A percentile compares a stretch with the other conserved stretches of the same genome.
These are phyloP conservation scores for Globisporangium parvum DNA, from an alignment of 352 stramenopile genomes.

Conservation along the genomic window DNA sequence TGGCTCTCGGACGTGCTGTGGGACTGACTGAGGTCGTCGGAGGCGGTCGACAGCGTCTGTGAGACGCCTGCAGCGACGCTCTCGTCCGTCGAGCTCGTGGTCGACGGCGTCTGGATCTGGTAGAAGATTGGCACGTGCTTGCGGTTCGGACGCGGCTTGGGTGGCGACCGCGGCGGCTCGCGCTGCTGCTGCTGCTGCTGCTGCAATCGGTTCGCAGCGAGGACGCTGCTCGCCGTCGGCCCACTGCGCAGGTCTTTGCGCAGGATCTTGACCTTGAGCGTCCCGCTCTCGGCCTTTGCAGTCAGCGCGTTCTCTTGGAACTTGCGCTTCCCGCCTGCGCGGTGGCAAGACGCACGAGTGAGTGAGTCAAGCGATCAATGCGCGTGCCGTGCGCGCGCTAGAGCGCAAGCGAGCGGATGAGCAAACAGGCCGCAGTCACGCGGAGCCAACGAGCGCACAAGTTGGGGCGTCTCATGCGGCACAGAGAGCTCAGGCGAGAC, in stretches of 20 bases:
- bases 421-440: background rate
- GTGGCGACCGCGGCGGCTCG: slow-evolving; percentile 31
- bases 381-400: background rate
- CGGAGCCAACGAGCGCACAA: background rate
- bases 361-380: background rate
- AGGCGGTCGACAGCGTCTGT: slow-evolving; percentile 33
- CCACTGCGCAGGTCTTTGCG: slow-evolving; percentile 29
- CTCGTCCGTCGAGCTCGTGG: slow-evolving; percentile 32
- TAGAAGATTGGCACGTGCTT: slow-evolving; percentile 85
- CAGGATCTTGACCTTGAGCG: slow-evolving; percentile 76
- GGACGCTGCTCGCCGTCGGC: background rate
- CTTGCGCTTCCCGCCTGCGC: slow-evolving; percentile 54
- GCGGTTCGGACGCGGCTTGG: slow-evolving; percentile 69
- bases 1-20: slow-evolving; percentile 9
- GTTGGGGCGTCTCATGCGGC: no score
- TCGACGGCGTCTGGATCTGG: slow-evolving; percentile 23
- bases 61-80: slow-evolving; percentile 6
- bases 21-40: slow-evolving; percentile 14
- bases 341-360: background rate
- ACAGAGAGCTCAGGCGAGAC: background rate
- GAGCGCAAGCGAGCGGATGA: background rate
- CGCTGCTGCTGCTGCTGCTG: background rate
- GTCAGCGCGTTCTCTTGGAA: slow-evolving; percentile 73
- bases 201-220: background rate
- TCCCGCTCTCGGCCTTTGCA: slow-evolving; percentile 65